A percentile compares a stretch with the other conserved stretches of the same genome.
phyloP scores from a whole-genome alignment of 768 basidiomycete species.

The Botryobasidium botryosum region DNA sequence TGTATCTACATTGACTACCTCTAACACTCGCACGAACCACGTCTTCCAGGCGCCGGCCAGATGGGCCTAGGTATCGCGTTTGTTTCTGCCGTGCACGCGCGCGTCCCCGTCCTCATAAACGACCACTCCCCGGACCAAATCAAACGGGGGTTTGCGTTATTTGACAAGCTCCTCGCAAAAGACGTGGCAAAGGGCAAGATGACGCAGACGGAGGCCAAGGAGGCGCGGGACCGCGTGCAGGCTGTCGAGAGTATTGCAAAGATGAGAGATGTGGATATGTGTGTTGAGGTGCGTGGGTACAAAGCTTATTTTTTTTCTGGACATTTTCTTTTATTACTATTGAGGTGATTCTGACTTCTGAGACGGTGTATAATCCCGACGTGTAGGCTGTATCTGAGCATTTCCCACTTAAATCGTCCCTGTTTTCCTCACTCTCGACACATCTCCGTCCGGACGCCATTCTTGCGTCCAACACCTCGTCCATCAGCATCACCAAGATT shows the following conservation, averaged over 20 bases:
- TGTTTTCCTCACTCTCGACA: constrained; percentile 55
- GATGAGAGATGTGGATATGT: constrained; percentile 73
- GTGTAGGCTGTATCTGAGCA: constrained; percentile 74
- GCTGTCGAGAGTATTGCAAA: constrained; percentile 35
- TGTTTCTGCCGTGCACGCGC: constrained; percentile 71
- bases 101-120: constrained; percentile 69
- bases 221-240: constrained; percentile 47
- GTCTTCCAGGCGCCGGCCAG: constrained; percentile 39
- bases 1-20: neutral
- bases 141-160: constrained; percentile 47
- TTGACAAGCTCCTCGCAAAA: constrained; percentile 75
- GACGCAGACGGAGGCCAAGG: constrained; percentile 48
- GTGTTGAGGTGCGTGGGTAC: constrained; percentile 47
- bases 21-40: neutral
- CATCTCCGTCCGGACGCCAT: constrained; percentile 59
- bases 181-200: constrained; percentile 75
- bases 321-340: neutral
- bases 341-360: neutral
- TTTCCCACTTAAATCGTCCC: constrained; percentile 52
- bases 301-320: neutral
- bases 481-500: constrained; percentile 88
- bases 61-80: constrained; percentile 81
- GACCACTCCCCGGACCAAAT: constrained; percentile 67
- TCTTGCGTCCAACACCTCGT: constrained; percentile 84
- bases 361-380: neutral